phyloP scores from a whole-genome alignment of 345 rosid genomes.

The Ricinus communis region DNA sequence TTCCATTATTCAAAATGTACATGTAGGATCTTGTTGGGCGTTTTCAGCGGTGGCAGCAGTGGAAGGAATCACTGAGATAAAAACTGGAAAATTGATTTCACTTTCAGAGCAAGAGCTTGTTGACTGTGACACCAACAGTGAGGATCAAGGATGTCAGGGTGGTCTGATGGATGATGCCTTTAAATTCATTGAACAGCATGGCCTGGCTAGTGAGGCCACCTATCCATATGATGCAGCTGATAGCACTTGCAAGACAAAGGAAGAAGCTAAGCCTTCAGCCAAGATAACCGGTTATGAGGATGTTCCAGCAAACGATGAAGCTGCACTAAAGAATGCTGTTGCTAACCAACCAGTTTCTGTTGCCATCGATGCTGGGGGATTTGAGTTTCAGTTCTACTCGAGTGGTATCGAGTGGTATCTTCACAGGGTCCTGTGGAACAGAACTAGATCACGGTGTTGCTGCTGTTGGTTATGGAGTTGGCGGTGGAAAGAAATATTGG shows the following conservation, averaged over 20 bases:
- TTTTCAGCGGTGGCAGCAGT: slow-evolving; percentile 53
- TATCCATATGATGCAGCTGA: slow-evolving; percentile 37
- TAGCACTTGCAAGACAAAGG: slow-evolving; percentile 22
- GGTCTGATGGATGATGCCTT: slow-evolving; percentile 41
- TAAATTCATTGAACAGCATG: slow-evolving; percentile 25
- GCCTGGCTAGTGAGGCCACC: slow-evolving; percentile 24
- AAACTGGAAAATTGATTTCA: slow-evolving; percentile 32
- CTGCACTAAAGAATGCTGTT: slow-evolving; percentile 31
- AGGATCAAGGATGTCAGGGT: slow-evolving; percentile 26
- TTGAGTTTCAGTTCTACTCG: slow-evolving; percentile 31
- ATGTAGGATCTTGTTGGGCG: slow-evolving; percentile 50
- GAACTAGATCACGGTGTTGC: slow-evolving; percentile 34
- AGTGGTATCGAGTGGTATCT: slow-evolving; percentile 30
- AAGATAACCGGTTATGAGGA: slow-evolving; percentile 12
- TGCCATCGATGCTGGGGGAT: slow-evolving; percentile 33
- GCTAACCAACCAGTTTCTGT: slow-evolving; percentile 32
- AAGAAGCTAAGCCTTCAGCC: slow-evolving; percentile 19
- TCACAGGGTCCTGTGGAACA: slow-evolving; percentile 29
- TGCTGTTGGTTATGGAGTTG: slow-evolving; percentile 24
- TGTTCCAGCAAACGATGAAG: slow-evolving; percentile 35
- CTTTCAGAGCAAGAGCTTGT: slow-evolving; percentile 47
- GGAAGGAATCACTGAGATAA: slow-evolving; percentile 38
- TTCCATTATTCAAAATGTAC: neutral
- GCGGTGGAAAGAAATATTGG: slow-evolving; percentile 26
- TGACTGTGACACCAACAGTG: slow-evolving; percentile 32